Conservation (phyloP, 139 green algal species). For the Coelastrella sp. region DNA sequence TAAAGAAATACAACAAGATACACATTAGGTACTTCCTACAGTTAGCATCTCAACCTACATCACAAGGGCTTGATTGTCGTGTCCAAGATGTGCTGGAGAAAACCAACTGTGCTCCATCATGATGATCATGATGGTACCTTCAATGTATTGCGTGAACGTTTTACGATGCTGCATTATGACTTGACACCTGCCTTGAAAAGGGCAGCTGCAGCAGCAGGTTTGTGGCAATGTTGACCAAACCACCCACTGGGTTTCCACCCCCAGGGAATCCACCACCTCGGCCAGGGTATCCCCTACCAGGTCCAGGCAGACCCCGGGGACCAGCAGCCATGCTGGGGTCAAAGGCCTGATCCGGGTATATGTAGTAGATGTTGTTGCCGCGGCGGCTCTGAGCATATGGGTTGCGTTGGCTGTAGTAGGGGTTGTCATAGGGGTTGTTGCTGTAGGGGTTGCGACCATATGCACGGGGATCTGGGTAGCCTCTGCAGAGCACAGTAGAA, state of each 20-base stretch:
- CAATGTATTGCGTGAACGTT: no score
- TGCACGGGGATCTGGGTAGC: neutral
- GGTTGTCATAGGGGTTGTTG: conserved; percentile 28
- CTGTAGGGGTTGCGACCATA: conserved; percentile 30
- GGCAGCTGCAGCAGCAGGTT: conserved; percentile 63
- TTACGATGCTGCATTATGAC: no score
- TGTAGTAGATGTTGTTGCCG: conserved; percentile 32
- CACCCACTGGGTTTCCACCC: neutral
- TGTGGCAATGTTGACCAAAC: conserved; percentile 54
- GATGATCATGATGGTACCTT: no score
- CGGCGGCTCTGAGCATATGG: conserved; percentile 24
- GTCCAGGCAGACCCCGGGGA: neutral
- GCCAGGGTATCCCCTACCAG: neutral
- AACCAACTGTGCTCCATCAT: no score
- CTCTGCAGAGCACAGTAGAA: neutral
- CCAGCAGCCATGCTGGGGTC: neutral
- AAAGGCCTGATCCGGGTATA: neutral
- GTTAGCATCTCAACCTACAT: no score
- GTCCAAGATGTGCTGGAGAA: no score
- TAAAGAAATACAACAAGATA: neutral
- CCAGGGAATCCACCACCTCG: conserved; percentile 3
- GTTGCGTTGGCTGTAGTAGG: conserved; percentile 35
- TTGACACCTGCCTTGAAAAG: conserved; percentile 32
- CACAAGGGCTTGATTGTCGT: no score
- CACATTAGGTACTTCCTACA: neutral